phyloP scores from a whole-genome alignment of 192 early-diverging fungal genomes.

The Paraglomus brasilianum region DNA sequence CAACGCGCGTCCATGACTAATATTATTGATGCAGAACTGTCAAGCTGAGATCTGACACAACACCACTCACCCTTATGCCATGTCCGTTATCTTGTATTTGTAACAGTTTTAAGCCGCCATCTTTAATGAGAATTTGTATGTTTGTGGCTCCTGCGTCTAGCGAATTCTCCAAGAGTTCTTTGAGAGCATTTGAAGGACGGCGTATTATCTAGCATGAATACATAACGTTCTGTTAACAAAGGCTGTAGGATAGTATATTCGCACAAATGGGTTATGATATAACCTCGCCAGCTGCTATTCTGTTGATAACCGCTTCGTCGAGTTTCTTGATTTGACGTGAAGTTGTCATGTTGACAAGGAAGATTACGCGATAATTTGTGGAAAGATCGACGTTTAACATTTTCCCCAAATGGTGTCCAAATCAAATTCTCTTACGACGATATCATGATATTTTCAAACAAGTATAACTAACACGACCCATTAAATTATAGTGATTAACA shows the following conservation, averaged over 20 bases:
- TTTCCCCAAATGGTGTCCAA: no score
- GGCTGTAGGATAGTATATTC: background rate
- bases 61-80: conserved; percentile 67
- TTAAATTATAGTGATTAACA: no score
- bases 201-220: conserved; percentile 76
- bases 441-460: no score
- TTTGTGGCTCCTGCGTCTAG: conserved; percentile 89
- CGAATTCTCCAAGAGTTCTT: conserved; percentile 96
- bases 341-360: background rate
- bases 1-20: background rate
- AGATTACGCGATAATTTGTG: no score
- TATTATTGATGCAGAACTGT: background rate
- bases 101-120: conserved; percentile 90
- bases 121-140: conserved; percentile 81
- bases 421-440: no score
- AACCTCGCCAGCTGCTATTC: conserved; percentile 97
- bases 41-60: background rate
- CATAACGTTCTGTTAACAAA: background rate
- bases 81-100: conserved; percentile 96
- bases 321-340: conserved; percentile 70
- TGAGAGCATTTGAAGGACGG: conserved; percentile 91
- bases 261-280: conserved; percentile 5
- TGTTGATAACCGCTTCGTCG: conserved; percentile 85
- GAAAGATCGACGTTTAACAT: no score
- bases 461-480: no score